Evolutionary conservation across 768 basidiomycete species (phyloP).

Genomic region (Leccinum aurantiacum): DNA sequence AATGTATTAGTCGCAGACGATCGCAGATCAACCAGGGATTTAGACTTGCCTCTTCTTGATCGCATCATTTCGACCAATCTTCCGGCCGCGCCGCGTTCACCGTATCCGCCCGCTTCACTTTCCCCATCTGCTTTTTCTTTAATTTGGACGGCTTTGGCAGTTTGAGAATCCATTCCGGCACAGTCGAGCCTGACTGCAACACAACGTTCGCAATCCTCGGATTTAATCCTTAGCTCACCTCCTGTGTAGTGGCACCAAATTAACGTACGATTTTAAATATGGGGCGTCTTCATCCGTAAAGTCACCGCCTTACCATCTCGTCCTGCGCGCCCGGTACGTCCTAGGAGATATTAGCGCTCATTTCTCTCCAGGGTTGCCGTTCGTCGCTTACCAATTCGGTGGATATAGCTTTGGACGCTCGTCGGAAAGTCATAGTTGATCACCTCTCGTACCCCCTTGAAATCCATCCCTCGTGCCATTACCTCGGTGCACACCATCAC

Average conservation of each 20-base stretch:
- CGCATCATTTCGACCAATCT: constrained; percentile 66
- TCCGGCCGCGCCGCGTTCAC: constrained; percentile 63
- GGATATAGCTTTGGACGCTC: constrained; percentile 92
- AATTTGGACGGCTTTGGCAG: constrained; percentile 92
- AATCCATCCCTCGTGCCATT: constrained; percentile 98
- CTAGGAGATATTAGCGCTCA: constrained; percentile 37
- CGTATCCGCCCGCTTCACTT: constrained; percentile 72
- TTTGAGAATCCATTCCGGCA: constrained; percentile 94
- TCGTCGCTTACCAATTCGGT: constrained; percentile 73
- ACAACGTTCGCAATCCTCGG: constrained; percentile 93
- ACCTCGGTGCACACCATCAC: constrained; percentile 95
- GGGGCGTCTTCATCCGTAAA: constrained; percentile 94
- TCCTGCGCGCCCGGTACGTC: constrained; percentile 94
- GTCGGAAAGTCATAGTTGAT: constrained; percentile 98
- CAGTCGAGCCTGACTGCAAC: constrained; percentile 83
- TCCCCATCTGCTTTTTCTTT: constrained; percentile 83
- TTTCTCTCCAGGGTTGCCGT: not conserved
- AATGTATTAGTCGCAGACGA: constrained; percentile 1
- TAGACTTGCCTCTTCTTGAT: constrained; percentile 64
- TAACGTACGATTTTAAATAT: constrained; percentile 79
- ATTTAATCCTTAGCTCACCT: constrained; percentile 9
- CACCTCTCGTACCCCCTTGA: constrained; percentile 90
- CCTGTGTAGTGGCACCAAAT: not conserved
- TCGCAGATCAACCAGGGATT: not conserved
- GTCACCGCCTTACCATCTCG: constrained; percentile 88